Percentiles rank a stretch among this genome's conserved stretches.
Conservation (phyloP, 2,329 filamentous ascomycete species). For the Cytospora leucostoma region DNA sequence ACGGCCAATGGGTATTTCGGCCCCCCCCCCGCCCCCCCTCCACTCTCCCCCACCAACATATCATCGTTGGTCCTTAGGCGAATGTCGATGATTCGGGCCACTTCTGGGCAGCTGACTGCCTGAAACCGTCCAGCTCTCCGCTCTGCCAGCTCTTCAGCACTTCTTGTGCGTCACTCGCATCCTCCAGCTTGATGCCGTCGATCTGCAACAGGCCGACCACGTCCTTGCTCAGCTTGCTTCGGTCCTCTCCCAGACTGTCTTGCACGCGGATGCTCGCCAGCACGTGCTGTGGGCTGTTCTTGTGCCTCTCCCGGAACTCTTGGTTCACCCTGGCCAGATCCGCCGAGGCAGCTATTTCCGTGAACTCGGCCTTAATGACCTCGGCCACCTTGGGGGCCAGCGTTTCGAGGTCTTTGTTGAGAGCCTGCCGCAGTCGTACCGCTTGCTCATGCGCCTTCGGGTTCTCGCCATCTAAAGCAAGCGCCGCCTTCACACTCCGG, state of each 20-base stretch:
- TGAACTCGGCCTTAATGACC: constrained; percentile 70
- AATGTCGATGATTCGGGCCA: constrained; percentile 55
- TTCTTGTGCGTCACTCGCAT: constrained; percentile 43
- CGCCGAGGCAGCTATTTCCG: constrained; percentile 56
- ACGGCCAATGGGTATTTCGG: too few species aligned
- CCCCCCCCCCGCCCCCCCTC: background rate
- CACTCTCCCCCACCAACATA: background rate
- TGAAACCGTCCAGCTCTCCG: constrained; percentile 49
- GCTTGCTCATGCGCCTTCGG: constrained; percentile 76
- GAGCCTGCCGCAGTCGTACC: constrained; percentile 65
- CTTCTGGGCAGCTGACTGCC: constrained; percentile 49
- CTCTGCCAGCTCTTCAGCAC: constrained; percentile 53
- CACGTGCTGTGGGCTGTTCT: constrained; percentile 61
- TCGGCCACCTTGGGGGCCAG: constrained; percentile 66
- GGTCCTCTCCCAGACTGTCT: constrained; percentile 59
- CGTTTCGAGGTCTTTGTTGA: constrained; percentile 59
- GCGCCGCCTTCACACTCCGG: constrained; percentile 77
- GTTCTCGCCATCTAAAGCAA: constrained; percentile 67
- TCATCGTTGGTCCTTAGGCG: constrained; percentile 32
- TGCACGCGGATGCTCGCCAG: constrained; percentile 64
- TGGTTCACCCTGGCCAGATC: constrained; percentile 67
- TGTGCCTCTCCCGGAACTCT: constrained; percentile 64
- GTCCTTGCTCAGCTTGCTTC: constrained; percentile 60
- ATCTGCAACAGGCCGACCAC: constrained; percentile 53
- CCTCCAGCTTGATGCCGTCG: constrained; percentile 42